Percentiles rank a stretch among this genome's conserved stretches.
Evolutionary conservation across 306 rosid species (phyloP).

Genomic region (Parietaria judaica): DNA sequence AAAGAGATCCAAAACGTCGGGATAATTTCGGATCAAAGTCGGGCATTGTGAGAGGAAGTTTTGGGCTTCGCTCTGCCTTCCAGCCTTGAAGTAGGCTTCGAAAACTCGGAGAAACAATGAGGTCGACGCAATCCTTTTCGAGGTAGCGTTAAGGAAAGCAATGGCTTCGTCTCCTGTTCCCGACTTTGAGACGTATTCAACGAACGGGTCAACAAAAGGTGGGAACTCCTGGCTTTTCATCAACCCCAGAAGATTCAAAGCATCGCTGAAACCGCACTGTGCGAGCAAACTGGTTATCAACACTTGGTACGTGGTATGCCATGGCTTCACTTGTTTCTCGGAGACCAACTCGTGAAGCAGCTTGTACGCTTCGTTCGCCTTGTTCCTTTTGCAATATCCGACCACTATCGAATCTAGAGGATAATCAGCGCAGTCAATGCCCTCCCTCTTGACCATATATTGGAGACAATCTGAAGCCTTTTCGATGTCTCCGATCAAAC

Average conservation of each 20-base stretch:
- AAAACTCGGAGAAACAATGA: constrained; percentile 40
- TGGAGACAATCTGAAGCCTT: constrained; percentile 45
- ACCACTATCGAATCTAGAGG: constrained; percentile 41
- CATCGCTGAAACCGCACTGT: constrained; percentile 50
- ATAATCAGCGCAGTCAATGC: constrained; percentile 26
- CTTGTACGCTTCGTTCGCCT: constrained; percentile 46
- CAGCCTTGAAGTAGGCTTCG: constrained; percentile 52
- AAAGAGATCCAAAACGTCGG: constrained; percentile 66
- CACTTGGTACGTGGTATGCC: constrained; percentile 59
- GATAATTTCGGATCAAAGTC: constrained; percentile 49
- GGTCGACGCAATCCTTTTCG: constrained; percentile 54
- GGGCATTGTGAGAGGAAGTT: constrained; percentile 78
- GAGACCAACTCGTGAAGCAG: constrained; percentile 38
- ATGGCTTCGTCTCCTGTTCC: constrained; percentile 70
- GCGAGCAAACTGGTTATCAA: constrained; percentile 44
- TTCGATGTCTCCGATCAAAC: constrained; percentile 50
- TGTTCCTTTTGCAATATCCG: constrained; percentile 47
- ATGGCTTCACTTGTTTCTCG: constrained; percentile 44
- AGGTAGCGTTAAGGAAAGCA: constrained; percentile 53
- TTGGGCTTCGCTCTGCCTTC: constrained; percentile 58
- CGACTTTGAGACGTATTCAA: constrained; percentile 45
- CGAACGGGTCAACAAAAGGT: constrained; percentile 59
- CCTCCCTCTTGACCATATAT: constrained; percentile 54
- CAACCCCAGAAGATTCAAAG: constrained; percentile 49
- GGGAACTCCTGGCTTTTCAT: constrained; percentile 68